Conservation (phyloP, 1,284 basidiomycete genomes). For the Leccinum fuscescens region DNA sequence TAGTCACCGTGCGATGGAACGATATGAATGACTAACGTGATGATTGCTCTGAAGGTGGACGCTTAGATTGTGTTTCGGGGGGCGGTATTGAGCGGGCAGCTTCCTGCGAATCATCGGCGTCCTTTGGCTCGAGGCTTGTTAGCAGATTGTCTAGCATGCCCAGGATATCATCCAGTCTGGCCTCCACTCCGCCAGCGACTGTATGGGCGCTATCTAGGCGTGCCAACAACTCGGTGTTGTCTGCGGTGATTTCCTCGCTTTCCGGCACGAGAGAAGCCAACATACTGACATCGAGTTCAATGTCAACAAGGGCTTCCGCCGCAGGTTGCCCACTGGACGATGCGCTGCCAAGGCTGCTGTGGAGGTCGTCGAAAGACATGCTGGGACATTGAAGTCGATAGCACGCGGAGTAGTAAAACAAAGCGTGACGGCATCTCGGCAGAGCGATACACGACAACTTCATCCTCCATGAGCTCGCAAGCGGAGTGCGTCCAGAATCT, state of each 20-base stretch:
- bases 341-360: background rate
- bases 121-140: constrained; percentile 38
- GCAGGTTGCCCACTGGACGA: background rate
- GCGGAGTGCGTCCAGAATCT: constrained; percentile 40
- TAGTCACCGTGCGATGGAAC: background rate
- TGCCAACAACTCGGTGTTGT: constrained; percentile 46
- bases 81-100: background rate
- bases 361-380: constrained; percentile 26
- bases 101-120: constrained; percentile 1
- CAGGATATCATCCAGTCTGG: constrained; percentile 55
- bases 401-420: constrained; percentile 21
- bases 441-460: background rate
- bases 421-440: constrained; percentile 29
- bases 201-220: constrained; percentile 53
- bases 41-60: background rate
- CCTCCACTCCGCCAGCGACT: constrained; percentile 56
- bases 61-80: constrained; percentile 3
- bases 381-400: constrained; percentile 7
- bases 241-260: constrained; percentile 33
- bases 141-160: constrained; percentile 55
- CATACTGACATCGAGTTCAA: constrained; percentile 38
- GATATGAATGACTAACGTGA: constrained; percentile 16
- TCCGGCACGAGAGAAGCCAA: constrained; percentile 39
- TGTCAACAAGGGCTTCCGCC: background rate
- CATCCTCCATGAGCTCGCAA: constrained; percentile 26